Base-by-base conservation (phyloP, 331 rosid species). In the Saraca asoca region DNA sequence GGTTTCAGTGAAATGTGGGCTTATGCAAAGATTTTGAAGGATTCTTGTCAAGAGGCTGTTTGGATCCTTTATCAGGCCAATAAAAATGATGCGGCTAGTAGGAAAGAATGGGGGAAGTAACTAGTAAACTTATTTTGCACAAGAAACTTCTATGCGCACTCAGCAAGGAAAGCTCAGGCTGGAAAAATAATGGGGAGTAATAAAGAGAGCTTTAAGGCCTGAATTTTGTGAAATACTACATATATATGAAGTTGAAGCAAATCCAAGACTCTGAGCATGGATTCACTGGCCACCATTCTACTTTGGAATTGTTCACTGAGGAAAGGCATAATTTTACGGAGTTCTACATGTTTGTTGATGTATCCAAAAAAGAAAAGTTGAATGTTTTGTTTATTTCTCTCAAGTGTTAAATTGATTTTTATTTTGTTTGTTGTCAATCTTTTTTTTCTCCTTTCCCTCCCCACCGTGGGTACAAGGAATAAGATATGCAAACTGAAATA, bases 181-280 rank as follows among this genome's bases (percentile, higher is more conserved):
- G 12, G 19, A 50, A 68, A 12, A 43, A n/a, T 13, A 44, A 11
- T 13, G 2, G 6, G 11, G 5, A 44, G 11, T 2, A 13, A 44
- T 3, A 44, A 44, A 13, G 54, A 2, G 20, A 45, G 53, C 73
- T 35, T 37, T 68, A 20, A 46, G 59, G 48, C 60, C 61, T 62
- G 41, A 76, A 58, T 68, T 81, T 69, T 81, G 75, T 77, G 79
- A 64, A 52, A 64, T 73, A 45, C 24, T 35, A 12, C 35, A 37
- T 17, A 68, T 51, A 16, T 76, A 67, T 46, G 73, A 44, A 48
- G 16, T 45, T 71, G 77, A 71, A 29, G 50, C 74, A 64, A 52
- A 64, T 63, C 64, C 58, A 18, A 60, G 31, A 52, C 20, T 44
- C 34, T 20, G 52, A 16, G 53, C 53, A 16, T 16, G 37, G 12